Evolutionary conservation across 2,329 filamentous ascomycete genomes (phyloP), one percentile per base, ranked within the genome.

Genomic region (Aspergillus spinulosporus): DNA sequence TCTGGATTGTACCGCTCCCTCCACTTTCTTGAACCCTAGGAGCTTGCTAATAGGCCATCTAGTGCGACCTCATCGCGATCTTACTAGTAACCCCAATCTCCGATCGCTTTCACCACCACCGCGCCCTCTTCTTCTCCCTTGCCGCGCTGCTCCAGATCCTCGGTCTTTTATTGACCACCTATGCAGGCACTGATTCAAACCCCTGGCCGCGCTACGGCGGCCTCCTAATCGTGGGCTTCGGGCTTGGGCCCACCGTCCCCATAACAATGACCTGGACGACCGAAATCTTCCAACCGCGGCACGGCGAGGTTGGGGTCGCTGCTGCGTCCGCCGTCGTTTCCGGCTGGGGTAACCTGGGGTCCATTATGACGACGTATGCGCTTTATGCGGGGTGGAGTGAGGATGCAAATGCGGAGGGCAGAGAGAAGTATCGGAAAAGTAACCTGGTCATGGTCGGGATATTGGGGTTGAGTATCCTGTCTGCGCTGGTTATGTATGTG

Each of bases 191-290:
- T 3, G 69, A 68, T 2, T 68, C 76, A 36, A 85, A 86, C 64
- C 85, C 87, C 37, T 96, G 91, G 90, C 87, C 89, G 1, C 85
- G 91, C 42, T 96, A 96, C 69, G 90, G 89, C 48, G 92, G 92
- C 3, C 83, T 96, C n/a, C 78, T 96, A 49, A 87, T 96, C 76
- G 88, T 96, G 36, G 92, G 92, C 3, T 96, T 96, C 67, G 92
- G 92, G 0, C 85, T 96, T 1, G 92, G 92, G 1, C 92, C 92
- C 3, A 96, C 92, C 0, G 91, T 96, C 1, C 92, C 92, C 8
- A 93, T 93, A 67, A 93, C 89, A 72, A 96, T 96, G 92, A 88
- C 91, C 36, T 96, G 92, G 92, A 91, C 89, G 32, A 90, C 86
- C 60, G 89, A 96, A 74, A 88, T 96, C 68, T 96, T 96, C 78